A percentile compares a stretch with the other conserved stretches of the same genome.
Evolutionary conservation across 164 flowering plant genomes (phyloP).

Genomic region (Chloranthus sessilifolius): DNA sequence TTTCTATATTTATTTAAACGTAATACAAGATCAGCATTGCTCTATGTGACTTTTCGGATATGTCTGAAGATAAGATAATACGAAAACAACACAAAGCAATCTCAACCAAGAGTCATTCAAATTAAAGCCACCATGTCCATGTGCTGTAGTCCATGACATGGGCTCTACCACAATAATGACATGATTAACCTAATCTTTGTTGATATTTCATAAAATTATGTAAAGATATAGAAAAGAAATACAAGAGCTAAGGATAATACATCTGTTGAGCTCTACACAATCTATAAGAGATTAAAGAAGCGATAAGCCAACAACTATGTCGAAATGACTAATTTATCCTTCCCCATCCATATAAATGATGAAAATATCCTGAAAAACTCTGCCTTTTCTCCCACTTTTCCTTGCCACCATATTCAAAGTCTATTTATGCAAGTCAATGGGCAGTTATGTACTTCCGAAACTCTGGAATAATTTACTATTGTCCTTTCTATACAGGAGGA

Average conservation of each 20-base stretch:
- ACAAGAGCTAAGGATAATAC: no score
- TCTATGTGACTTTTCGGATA: no score
- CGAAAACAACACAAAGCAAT: neutral
- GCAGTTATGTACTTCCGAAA: neutral
- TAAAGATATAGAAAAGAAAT: no score
- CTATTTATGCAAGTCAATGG: neutral
- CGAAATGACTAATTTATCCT: no score
- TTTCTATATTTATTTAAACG: no score
- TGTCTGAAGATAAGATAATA: conserved; percentile 1
- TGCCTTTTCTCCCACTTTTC: neutral
- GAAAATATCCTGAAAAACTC: neutral
- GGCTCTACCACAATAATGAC: neutral
- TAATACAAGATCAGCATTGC: no score
- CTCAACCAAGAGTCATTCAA: conserved; percentile 1
- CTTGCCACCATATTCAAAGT: neutral
- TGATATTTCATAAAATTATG: no score
- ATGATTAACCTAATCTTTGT: conserved; percentile 10
- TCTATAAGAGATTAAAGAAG: no score
- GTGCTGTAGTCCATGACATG: neutral
- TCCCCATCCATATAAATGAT: no score
- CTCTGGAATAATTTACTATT: neutral
- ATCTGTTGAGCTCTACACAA: no score
- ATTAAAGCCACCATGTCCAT: neutral
- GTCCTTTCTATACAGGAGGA: neutral
- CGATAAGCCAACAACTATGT: no score